Evolutionary conservation across 2,329 filamentous ascomycete species (phyloP).

Genomic region (Colletotrichum costaricense): DNA sequence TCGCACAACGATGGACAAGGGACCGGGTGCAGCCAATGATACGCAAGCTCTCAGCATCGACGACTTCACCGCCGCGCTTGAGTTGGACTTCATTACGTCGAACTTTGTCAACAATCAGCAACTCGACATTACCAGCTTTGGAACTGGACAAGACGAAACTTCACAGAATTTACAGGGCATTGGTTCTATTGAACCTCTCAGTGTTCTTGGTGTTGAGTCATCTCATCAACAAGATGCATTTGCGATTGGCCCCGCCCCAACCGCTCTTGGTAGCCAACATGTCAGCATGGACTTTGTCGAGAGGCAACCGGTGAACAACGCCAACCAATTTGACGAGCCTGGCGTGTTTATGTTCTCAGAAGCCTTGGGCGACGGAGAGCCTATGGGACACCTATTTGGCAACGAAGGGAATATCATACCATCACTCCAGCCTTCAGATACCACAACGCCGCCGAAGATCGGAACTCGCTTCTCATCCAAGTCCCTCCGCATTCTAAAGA

Average conservation of each 20-base stretch:
- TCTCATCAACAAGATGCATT: background rate
- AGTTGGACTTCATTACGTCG: constrained; percentile 5
- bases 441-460: constrained; percentile 35
- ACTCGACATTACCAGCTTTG: background rate
- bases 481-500: constrained; percentile 35
- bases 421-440: background rate
- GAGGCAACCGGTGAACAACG: background rate
- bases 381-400: background rate
- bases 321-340: background rate
- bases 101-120: background rate
- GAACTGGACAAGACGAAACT: background rate
- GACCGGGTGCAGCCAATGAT: constrained; percentile 1
- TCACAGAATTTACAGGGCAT: background rate
- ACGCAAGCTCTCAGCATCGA: constrained; percentile 2
- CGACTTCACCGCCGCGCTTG: constrained; percentile 20
- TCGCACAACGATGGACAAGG: constrained; percentile 19
- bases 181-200: background rate
- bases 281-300: background rate
- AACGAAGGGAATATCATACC: background rate
- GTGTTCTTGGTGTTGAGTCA: no score
- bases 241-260: background rate
- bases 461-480: constrained; percentile 40
- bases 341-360: constrained; percentile 2
- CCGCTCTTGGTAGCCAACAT: background rate
- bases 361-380: background rate